Conservation (phyloP, 768 basidiomycete genomes). For the Leccinellum rugosiceps region DNA sequence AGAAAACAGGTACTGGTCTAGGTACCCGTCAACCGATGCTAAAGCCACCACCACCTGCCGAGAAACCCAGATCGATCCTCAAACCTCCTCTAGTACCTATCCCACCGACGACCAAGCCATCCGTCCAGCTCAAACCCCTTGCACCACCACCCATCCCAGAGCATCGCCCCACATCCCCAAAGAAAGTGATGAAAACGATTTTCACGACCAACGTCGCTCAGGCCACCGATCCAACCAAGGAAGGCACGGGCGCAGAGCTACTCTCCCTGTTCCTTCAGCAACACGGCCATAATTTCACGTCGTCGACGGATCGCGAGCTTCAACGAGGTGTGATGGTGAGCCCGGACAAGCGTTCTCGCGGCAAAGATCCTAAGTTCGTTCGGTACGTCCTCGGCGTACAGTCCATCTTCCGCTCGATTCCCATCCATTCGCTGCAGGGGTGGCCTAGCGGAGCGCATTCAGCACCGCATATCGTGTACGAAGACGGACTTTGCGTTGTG, state of each 20-base stretch:
- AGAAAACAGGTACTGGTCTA: neutral
- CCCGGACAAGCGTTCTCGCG: slow-evolving; percentile 50
- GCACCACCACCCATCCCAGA: slow-evolving; percentile 29
- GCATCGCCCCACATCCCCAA: slow-evolving; percentile 15
- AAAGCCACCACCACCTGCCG: neutral
- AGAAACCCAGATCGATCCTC: slow-evolving; percentile 24
- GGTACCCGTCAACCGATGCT: slow-evolving; percentile 5
- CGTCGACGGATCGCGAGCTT: slow-evolving; percentile 35
- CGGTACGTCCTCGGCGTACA: slow-evolving; percentile 40
- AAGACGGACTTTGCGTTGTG: slow-evolving; percentile 50
- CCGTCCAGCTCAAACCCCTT: slow-evolving; percentile 21
- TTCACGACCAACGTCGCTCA: slow-evolving; percentile 50
- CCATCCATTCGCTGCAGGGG: slow-evolving; percentile 36
- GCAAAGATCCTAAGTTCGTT: slow-evolving; percentile 43
- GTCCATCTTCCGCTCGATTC: neutral
- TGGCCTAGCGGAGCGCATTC: slow-evolving; percentile 52
- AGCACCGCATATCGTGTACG: slow-evolving; percentile 39
- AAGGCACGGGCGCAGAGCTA: slow-evolving; percentile 47
- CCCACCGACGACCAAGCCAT: slow-evolving; percentile 8
- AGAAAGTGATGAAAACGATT: slow-evolving; percentile 46
- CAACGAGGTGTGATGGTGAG: slow-evolving; percentile 55
- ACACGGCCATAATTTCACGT: slow-evolving; percentile 36
- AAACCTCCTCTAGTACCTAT: slow-evolving; percentile 29
- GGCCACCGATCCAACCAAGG: slow-evolving; percentile 50
- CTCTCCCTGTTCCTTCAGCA: slow-evolving; percentile 53